These are phyloP conservation scores for Orobanche coerulescens DNA, from an alignment of 257 asterid species.

Conservation along the genomic window DNA sequence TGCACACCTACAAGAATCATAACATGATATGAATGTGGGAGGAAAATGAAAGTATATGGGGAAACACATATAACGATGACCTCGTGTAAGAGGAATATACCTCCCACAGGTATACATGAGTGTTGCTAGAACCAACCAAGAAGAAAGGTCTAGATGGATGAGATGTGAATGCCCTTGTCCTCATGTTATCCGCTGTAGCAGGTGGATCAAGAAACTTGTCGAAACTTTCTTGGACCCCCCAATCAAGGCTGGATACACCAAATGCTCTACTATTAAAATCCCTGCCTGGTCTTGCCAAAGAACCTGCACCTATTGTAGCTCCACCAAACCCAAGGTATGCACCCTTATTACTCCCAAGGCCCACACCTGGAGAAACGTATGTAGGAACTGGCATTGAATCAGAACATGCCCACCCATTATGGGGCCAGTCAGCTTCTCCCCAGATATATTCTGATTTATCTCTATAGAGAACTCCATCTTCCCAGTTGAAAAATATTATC, in stretches of 20 bases:
- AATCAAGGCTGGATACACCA: constrained; percentile 64
- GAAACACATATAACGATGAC: background rate
- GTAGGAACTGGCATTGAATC: constrained; percentile 68
- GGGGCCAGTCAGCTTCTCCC: constrained; percentile 97
- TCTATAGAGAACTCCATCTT: constrained; percentile 45
- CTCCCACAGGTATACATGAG: constrained; percentile 96
- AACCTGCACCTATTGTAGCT: constrained; percentile 62
- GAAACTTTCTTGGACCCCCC: constrained; percentile 84
- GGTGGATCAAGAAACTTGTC: constrained; percentile 84
- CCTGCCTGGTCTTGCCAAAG: constrained; percentile 42
- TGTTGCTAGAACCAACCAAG: constrained; percentile 92
- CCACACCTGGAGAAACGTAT: constrained; percentile 68
- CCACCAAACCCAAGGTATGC: constrained; percentile 72
- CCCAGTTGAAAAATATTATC: constrained; percentile 76
- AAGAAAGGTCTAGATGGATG: constrained; percentile 94
- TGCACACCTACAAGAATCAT: background rate
- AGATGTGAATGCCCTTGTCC: constrained; percentile 65
- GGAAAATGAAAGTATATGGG: background rate
- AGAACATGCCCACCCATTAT: constrained; percentile 81
- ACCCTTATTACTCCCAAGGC: constrained; percentile 71
- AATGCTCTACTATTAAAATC: constrained; percentile 53
- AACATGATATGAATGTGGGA: background rate
- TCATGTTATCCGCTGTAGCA: constrained; percentile 70
- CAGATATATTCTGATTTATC: constrained; percentile 66
- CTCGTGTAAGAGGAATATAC: constrained; percentile 29